Conservation (phyloP, 805 yeast species). For the Kluyveromyces dobzhanskii region DNA sequence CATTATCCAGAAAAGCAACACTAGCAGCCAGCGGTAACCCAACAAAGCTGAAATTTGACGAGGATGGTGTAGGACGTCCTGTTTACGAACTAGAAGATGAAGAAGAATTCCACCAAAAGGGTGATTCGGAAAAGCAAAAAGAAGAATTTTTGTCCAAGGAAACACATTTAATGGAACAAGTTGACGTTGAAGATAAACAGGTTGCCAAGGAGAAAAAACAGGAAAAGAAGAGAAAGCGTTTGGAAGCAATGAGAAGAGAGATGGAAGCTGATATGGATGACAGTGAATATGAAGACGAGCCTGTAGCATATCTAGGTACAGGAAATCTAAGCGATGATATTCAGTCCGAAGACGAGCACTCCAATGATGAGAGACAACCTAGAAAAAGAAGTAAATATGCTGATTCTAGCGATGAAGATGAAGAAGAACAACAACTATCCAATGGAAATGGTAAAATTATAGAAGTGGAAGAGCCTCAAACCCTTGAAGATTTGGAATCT, state of each 20-base stretch:
- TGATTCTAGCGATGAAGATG: slow-evolving; percentile 28
- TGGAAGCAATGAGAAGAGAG: slow-evolving; percentile 60
- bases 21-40: slow-evolving; percentile 55
- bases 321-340: slow-evolving; percentile 36
- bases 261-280: slow-evolving; percentile 30
- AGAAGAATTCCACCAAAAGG: slow-evolving; percentile 67
- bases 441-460: slow-evolving; percentile 29
- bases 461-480: slow-evolving; percentile 82
- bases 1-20: slow-evolving; percentile 76
- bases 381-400: slow-evolving; percentile 32
- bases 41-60: slow-evolving; percentile 79
- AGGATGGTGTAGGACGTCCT: slow-evolving; percentile 88
- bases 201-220: slow-evolving; percentile 67
- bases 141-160: slow-evolving; percentile 59
- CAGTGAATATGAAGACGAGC: slow-evolving; percentile 19
- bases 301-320: slow-evolving; percentile 27
- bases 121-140: slow-evolving; percentile 63
- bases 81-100: slow-evolving; percentile 87
- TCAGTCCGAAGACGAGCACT: slow-evolving; percentile 14
- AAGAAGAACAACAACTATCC: slow-evolving; percentile 26
- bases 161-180: slow-evolving; percentile 54
- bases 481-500: slow-evolving; percentile 90
- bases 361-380: slow-evolving; percentile 23
- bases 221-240: slow-evolving; percentile 84
- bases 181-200: slow-evolving; percentile 71